Evolutionary conservation across 345 rosid species (phyloP).

Genomic region (Carallia brachiata): DNA sequence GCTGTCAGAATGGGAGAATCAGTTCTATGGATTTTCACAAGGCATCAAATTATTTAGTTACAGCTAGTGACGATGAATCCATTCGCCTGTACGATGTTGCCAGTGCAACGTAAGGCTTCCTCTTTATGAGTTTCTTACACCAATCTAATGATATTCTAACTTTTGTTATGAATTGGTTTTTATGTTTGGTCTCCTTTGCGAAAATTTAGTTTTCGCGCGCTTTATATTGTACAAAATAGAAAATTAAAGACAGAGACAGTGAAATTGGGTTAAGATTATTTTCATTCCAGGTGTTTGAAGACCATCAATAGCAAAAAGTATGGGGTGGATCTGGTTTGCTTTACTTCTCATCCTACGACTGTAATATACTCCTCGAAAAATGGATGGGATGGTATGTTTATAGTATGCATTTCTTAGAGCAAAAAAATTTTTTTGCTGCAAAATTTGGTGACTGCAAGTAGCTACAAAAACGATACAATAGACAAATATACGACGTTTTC

Average conservation of each 20-base stretch:
- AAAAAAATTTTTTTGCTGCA: too few relatives aligned
- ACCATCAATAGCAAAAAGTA: slow-evolving; percentile 97
- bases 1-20: slow-evolving; percentile 65
- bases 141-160: too few relatives aligned
- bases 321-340: slow-evolving; percentile 92
- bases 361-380: slow-evolving; percentile 94
- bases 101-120: slow-evolving; percentile 25
- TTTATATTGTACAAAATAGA: not conserved
- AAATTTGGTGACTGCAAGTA: too few relatives aligned
- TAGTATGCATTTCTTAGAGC: not conserved
- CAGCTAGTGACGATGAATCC: slow-evolving; percentile 97
- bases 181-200: not conserved
- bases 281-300: slow-evolving; percentile 70
- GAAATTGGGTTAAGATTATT: not conserved
- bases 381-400: slow-evolving; percentile 94
- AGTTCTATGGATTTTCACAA: slow-evolving; percentile 95
- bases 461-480: too few relatives aligned
- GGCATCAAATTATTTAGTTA: slow-evolving; percentile 75
- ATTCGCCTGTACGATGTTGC: slow-evolving; percentile 65
- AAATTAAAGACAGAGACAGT: too few relatives aligned
- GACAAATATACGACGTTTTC: too few relatives aligned
- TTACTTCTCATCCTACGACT: slow-evolving; percentile 85
- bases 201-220: not conserved
- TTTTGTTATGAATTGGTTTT: not conserved
- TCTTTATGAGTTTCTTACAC: not conserved